Evolutionary conservation across 169 alveolate species (phyloP).

Genomic region (Prorocentrum cordatum): DNA sequence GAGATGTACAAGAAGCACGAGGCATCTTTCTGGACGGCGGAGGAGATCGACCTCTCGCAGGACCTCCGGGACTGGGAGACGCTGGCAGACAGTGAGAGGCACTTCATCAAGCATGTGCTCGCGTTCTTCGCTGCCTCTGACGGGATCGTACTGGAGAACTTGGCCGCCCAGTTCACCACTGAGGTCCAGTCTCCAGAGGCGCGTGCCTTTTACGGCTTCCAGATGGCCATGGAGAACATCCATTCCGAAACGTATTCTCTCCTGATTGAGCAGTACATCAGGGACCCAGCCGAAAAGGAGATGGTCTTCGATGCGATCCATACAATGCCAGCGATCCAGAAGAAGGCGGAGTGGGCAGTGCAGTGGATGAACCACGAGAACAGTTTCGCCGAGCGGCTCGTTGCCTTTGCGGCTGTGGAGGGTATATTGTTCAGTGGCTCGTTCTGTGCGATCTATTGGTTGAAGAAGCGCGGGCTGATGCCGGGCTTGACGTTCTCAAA

Average conservation of each 20-base stretch:
- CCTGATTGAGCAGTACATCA: slow-evolving; percentile 84
- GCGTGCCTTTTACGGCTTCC: slow-evolving; percentile 94
- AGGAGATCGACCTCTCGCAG: slow-evolving; percentile 92
- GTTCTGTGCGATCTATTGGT: slow-evolving; percentile 98
- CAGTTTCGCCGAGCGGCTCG: slow-evolving; percentile 92
- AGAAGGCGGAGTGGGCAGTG: slow-evolving; percentile 94
- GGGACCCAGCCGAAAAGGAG: slow-evolving; percentile 87
- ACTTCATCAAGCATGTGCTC: slow-evolving; percentile 81
- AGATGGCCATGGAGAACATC: slow-evolving; percentile 96
- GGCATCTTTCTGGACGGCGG: slow-evolving; percentile 95
- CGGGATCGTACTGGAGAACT: slow-evolving; percentile 97
- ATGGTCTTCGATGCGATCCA: slow-evolving; percentile 90
- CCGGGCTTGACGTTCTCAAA: slow-evolving; percentile 94
- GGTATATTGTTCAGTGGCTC: slow-evolving; percentile 96
- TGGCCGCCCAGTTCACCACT: slow-evolving; percentile 88
- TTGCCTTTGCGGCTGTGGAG: slow-evolving; percentile 90
- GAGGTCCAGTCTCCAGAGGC: slow-evolving; percentile 96
- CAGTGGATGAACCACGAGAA: slow-evolving; percentile 75
- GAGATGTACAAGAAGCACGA: slow-evolving; percentile 62
- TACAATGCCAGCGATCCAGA: slow-evolving; percentile 86
- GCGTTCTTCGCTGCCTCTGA: slow-evolving; percentile 76
- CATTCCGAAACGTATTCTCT: slow-evolving; percentile 96
- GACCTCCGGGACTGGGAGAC: slow-evolving; percentile 90
- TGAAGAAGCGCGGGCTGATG: slow-evolving; percentile 93
- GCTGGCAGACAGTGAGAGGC: slow-evolving; percentile 81